These are phyloP conservation scores for Parietichytrium sp. DNA, from an alignment of 108 stramenopile species.

Conservation along the genomic window DNA sequence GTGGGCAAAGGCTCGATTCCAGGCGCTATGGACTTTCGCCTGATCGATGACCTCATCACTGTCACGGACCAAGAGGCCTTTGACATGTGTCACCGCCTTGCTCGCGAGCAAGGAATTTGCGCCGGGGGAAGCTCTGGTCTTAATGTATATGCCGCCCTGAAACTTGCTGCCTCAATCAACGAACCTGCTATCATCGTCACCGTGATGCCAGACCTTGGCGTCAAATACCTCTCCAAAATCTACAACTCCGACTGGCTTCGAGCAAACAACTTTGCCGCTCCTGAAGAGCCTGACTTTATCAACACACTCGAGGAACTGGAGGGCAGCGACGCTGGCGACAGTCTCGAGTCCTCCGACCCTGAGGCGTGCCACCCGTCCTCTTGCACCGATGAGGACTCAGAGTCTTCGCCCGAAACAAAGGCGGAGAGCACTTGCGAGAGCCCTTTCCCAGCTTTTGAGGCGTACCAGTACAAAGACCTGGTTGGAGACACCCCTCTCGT, in stretches of 20 bases:
- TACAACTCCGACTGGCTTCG: conserved; percentile 41
- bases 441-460: conserved; percentile 10
- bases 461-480: conserved; percentile 39
- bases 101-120: conserved; percentile 9
- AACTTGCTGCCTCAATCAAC: conserved; percentile 31
- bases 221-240: conserved; percentile 43
- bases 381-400: too few relatives aligned
- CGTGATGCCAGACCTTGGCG: conserved; percentile 28
- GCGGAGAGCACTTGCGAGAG: too few relatives aligned
- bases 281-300: background rate
- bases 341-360: background rate
- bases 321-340: background rate
- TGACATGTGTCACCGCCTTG: conserved; percentile 16
- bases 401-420: too few relatives aligned
- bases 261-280: conserved; percentile 1
- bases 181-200: conserved; percentile 1
- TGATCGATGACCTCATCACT: conserved; percentile 33
- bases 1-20: conserved; percentile 41
- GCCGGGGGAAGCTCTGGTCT: conserved; percentile 37
- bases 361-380: too few relatives aligned
- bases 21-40: conserved; percentile 20
- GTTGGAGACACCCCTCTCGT: conserved; percentile 44
- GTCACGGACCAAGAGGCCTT: conserved; percentile 40
- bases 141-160: conserved; percentile 30
- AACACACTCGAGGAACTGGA: background rate